These are phyloP conservation scores for Debaryomyces nepalensis DNA, from an alignment of 1,139 yeast genomes.

Conservation along the genomic window DNA sequence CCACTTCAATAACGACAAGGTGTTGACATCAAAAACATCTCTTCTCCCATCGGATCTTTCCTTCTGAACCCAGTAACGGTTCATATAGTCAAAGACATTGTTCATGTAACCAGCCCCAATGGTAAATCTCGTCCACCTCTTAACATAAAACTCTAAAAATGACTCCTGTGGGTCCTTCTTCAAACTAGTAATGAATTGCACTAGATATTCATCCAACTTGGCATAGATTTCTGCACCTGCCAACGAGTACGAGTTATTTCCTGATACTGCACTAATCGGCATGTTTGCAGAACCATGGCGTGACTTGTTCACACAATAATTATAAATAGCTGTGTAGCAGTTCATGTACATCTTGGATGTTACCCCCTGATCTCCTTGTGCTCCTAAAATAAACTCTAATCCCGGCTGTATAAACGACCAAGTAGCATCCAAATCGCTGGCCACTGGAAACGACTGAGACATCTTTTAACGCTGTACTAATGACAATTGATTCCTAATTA, in stretches of 20 bases:
- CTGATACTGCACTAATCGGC: conserved; percentile 19
- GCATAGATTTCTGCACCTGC: conserved; percentile 91
- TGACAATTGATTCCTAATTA: conserved; percentile 4
- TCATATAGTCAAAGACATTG: conserved; percentile 93
- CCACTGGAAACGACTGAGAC: conserved; percentile 28
- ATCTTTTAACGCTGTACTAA: conserved; percentile 7
- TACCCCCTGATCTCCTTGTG: conserved; percentile 64
- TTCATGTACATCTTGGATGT: conserved; percentile 76
- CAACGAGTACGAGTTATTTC: conserved; percentile 48
- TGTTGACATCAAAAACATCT: conserved; percentile 88
- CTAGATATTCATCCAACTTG: conserved; percentile 69
- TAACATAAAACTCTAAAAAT: conserved; percentile 82
- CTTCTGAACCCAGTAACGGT: conserved; percentile 96
- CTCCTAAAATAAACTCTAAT: conserved; percentile 69
- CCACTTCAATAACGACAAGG: conserved; percentile 89
- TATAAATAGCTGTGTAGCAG: conserved; percentile 84
- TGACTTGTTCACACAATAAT: conserved; percentile 87
- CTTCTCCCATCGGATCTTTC: conserved; percentile 95
- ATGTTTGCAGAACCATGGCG: conserved; percentile 34
- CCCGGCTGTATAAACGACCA: conserved; percentile 82
- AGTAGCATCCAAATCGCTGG: conserved; percentile 66
- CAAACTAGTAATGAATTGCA: conserved; percentile 59
- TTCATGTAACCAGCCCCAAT: conserved; percentile 91
- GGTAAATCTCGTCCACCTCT: conserved; percentile 86
- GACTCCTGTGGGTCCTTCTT: conserved; percentile 61